Percentiles rank a stretch among this genome's conserved stretches.
Conservation (phyloP, 176 grass and related monocot genomes). For the Cenchrus fungigraminus region DNA sequence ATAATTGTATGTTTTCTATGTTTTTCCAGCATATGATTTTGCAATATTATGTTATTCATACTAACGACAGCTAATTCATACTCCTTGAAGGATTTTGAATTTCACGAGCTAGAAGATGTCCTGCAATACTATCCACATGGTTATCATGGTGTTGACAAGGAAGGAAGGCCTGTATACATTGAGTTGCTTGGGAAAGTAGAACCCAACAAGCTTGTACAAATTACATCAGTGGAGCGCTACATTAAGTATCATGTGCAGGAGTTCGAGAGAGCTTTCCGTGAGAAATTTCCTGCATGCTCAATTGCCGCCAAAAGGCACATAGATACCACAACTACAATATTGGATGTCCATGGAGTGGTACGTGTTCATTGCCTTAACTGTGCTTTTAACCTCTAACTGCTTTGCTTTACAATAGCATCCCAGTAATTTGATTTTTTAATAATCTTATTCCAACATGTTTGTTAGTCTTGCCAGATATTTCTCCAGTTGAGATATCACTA, state of each 20-base stretch:
- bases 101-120: conserved; percentile 93
- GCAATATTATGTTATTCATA: not conserved
- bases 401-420: conserved; percentile 17
- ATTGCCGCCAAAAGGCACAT: conserved; percentile 92
- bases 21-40: conserved; percentile 9
- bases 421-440: conserved; percentile 15
- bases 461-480: not conserved
- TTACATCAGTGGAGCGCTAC: conserved; percentile 88
- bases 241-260: conserved; percentile 96
- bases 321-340: conserved; percentile 88
- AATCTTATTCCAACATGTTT: conserved; percentile 13
- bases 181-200: conserved; percentile 96
- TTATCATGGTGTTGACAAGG: conserved; percentile 95
- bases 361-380: conserved; percentile 44
- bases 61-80: conserved; percentile 36
- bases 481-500: not conserved
- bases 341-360: conserved; percentile 99
- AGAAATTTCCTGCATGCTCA: conserved; percentile 95
- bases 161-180: conserved; percentile 95
- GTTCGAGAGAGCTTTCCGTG: conserved; percentile 89
- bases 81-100: conserved; percentile 90
- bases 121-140: conserved; percentile 90
- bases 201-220: conserved; percentile 86
- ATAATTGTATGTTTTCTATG: conserved; percentile 2
- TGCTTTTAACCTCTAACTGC: conserved; percentile 19